phyloP scores from a whole-genome alignment of 176 grass and related monocot genomes.

The Rhynchospora tenuis region DNA sequence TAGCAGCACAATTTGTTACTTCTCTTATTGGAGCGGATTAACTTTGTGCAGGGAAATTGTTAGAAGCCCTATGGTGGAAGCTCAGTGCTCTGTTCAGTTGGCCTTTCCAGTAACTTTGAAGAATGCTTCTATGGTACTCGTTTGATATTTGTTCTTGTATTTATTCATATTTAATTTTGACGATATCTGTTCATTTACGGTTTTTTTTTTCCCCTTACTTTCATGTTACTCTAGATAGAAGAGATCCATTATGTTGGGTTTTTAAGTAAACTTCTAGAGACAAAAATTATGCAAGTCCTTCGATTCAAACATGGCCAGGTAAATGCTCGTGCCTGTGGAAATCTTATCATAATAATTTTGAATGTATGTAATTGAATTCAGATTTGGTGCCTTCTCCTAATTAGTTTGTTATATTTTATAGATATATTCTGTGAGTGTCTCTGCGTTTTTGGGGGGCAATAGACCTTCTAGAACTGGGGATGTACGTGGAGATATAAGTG shows the following conservation, averaged over 20 bases:
- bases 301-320: conserved; percentile 99
- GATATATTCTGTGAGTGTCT: conserved; percentile 94
- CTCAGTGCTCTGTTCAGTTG: conserved; percentile 95
- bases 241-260: conserved; percentile 98
- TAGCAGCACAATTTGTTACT: conserved; percentile 13
- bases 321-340: conserved; percentile 16
- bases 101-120: conserved; percentile 85
- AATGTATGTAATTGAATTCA: not conserved
- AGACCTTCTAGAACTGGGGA: conserved; percentile 95
- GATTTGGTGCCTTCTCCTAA: conserved; percentile 13
- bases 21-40: conserved; percentile 1
- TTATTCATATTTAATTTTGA: conserved; percentile 1
- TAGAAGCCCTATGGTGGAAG: conserved; percentile 96
- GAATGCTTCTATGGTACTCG: conserved; percentile 65
- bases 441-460: conserved; percentile 95
- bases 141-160: conserved; percentile 19
- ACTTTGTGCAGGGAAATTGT: conserved; percentile 84
- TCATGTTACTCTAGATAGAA: conserved; percentile 49
- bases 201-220: conserved; percentile 29
- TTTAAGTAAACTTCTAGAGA: conserved; percentile 95
- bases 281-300: conserved; percentile 97
- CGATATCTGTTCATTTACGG: conserved; percentile 10
- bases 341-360: conserved; percentile 7
- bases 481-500: conserved; percentile 89
- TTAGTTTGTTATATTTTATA: conserved; percentile 30